Evolutionary conservation across 2,329 filamentous ascomycete species (phyloP).

Genomic region (Pyricularia sp.): DNA sequence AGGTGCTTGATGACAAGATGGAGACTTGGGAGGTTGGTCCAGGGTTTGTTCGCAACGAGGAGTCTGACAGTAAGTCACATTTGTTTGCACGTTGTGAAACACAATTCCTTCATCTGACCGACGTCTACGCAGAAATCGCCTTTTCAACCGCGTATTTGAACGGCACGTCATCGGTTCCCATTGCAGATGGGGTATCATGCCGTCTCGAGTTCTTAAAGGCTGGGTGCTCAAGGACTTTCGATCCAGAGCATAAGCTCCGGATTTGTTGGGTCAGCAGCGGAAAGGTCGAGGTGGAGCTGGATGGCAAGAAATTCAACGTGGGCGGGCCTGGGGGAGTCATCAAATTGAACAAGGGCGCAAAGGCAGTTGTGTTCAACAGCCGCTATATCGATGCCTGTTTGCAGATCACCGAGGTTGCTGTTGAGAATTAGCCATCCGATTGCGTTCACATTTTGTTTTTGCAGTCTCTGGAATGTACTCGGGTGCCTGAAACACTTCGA

Average conservation of each 20-base stretch:
- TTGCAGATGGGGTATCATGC: constrained; percentile 17
- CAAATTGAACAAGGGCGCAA: constrained; percentile 26
- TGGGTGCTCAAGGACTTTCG: constrained; percentile 13
- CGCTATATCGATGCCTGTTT: constrained; percentile 34
- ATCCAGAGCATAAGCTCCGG: neutral
- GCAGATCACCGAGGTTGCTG: constrained; percentile 16
- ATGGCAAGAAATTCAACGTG: constrained; percentile 22
- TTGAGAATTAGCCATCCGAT: neutral
- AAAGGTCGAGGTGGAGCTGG: constrained; percentile 18
- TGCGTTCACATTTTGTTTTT: no score
- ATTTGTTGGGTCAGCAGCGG: constrained; percentile 12
- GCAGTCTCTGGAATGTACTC: neutral
- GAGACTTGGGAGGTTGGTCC: constrained; percentile 27
- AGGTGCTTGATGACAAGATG: constrained; percentile 15
- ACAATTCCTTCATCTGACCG: neutral
- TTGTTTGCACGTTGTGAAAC: neutral
- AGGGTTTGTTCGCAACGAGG: constrained; percentile 15
- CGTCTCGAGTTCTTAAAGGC: constrained; percentile 18
- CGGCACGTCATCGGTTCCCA: constrained; percentile 12
- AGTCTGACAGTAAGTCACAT: neutral
- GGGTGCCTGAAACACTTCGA: neutral
- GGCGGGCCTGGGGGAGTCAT: constrained; percentile 36
- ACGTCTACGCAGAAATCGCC: constrained; percentile 16
- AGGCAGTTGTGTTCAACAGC: constrained; percentile 30
- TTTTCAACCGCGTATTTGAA: constrained; percentile 24